Evolutionary conservation across 108 stramenopile species (phyloP).

Genomic region (Schizochytrium sp.): DNA sequence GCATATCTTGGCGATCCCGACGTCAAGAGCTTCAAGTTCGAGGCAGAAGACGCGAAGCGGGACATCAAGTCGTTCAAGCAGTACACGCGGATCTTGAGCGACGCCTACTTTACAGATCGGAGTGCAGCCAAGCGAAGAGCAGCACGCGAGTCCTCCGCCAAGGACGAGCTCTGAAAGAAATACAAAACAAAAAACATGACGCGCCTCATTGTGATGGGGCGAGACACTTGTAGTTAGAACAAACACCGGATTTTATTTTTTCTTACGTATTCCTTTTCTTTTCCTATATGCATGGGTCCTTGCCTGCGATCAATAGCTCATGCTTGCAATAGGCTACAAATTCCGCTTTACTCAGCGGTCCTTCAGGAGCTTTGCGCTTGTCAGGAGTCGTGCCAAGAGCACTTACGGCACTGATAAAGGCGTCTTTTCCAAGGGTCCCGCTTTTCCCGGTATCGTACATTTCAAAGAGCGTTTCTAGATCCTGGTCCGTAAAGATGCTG

Average conservation of each 20-base stretch:
- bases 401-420: background rate
- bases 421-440: background rate
- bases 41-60: background rate
- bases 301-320: background rate
- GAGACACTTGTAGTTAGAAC: no score
- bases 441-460: background rate
- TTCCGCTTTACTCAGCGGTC: background rate
- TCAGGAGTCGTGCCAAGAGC: background rate
- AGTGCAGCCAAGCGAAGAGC: background rate
- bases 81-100: background rate
- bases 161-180: background rate
- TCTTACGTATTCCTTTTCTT: no score
- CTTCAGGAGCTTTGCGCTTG: background rate
- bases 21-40: background rate
- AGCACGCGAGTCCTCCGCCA: background rate
- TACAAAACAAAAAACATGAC: background rate
- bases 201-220: background rate
- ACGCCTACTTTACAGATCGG: background rate
- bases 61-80: background rate
- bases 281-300: background rate
- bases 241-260: no score
- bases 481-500: constrained; percentile 11
- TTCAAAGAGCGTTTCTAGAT: background rate
- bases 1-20: background rate
- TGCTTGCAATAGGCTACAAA: background rate